Evolutionary conservation across 257 asterid species (phyloP), one percentile per base, ranked within the genome.

Genomic region (Catharanthus roseus): DNA sequence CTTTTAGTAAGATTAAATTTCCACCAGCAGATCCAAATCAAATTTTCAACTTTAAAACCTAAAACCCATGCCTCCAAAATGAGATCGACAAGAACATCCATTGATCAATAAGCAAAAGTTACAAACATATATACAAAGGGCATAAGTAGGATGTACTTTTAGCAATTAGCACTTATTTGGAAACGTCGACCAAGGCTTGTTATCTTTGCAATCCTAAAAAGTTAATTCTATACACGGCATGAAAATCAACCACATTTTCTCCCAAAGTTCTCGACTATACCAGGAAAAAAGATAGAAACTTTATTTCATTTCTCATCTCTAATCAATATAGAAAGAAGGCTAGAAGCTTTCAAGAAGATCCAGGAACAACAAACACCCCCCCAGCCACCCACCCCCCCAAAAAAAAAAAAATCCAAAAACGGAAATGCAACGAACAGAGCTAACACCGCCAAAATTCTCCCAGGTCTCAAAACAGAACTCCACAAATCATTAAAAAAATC

Each of bases 11-110:
- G 24, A 10, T 23, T 29, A 19, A 33, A 31, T 53, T 54, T 10
- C 18, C 15, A 19, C 15, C 21, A 21, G 50, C 41, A 66, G 72
- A 71, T 77, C 80, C 9, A 15, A 34, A 16, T 49, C 51, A 61
- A 44, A n/a, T 11, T 24, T 18, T 44, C 15, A 7, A 56, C 2
- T 44, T 21, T 26, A 29, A n/a, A n/a, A n/a, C n/a, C n/a, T n/a
- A 47, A 13, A 26, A 0, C n/a, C 26, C 18, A 0, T 38, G 3
- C 47, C 42, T 10, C 38, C 41, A 21, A 28, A 50, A 33, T 6
- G 23, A 41, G 72, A 71, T 65, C 51, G 15, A 44, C 62, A 33
- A 65, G 44, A 49, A 39, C 51, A 51, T 38, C 31, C 45, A 34
- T 50, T 47, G 36, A 67, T 45, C 45, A 56, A 16, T 51, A 11